phyloP scores from a whole-genome alignment of 352 stramenopile species.

The Pythium coloratum region DNA sequence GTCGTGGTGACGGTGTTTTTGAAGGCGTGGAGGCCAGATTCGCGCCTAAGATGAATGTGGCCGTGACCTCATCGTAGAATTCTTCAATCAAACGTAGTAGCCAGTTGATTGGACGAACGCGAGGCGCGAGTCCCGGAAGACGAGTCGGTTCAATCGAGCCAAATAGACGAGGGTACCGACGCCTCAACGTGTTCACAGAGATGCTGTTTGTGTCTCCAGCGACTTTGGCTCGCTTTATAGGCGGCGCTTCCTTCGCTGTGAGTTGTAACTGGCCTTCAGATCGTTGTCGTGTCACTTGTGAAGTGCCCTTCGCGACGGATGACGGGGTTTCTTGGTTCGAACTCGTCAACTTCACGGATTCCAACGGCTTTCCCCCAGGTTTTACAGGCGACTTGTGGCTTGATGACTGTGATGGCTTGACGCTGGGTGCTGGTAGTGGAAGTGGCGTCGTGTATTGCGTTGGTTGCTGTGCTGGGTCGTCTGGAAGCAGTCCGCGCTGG shows the following conservation, averaged over 20 bases:
- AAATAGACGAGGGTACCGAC: conserved; percentile 56
- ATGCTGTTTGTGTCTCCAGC: conserved; percentile 9
- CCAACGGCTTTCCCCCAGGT: not conserved
- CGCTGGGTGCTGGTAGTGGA: not conserved
- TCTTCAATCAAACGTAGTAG: conserved; percentile 62
- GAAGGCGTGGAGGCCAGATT: not conserved
- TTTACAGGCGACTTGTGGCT: not conserved
- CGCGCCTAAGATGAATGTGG: conserved; percentile 20
- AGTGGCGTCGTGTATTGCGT: not conserved
- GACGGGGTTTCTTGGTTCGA: conserved; percentile 7
- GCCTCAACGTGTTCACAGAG: conserved; percentile 31
- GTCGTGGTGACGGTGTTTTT: not conserved
- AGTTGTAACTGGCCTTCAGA: conserved; percentile 5
- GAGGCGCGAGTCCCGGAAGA: conserved; percentile 22
- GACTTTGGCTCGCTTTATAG: conserved; percentile 21
- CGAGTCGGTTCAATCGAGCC: conserved; percentile 32
- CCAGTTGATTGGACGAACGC: conserved; percentile 58
- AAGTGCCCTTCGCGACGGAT: not conserved
- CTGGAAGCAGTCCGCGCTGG: conserved; percentile 47
- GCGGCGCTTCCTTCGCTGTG: not conserved
- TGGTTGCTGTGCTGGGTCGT: conserved; percentile 5
- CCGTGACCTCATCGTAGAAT: conserved; percentile 56
- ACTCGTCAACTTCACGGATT: not conserved
- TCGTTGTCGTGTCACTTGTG: conserved; percentile 4
- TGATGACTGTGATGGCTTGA: conserved; percentile 2